Evolutionary conservation across 352 stramenopile species (phyloP).

Genomic region (Bremia lactucae): DNA sequence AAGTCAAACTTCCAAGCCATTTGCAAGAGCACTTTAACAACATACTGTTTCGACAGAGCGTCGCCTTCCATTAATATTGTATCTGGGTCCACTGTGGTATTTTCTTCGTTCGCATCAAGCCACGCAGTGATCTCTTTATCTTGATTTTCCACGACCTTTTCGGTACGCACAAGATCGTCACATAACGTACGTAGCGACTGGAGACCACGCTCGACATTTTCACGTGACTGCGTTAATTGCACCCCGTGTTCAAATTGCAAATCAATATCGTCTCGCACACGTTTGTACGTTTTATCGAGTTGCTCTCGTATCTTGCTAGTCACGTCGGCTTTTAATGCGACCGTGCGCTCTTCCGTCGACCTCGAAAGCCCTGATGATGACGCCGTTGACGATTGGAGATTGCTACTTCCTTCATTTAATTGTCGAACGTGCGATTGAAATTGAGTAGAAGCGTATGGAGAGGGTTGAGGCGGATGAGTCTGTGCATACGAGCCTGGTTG

Average conservation of each 20-base stretch:
- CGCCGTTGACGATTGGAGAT: constrained; percentile 16
- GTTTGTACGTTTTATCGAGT: constrained; percentile 66
- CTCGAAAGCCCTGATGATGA: constrained; percentile 12
- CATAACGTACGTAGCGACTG: constrained; percentile 64
- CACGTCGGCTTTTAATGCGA: constrained; percentile 52
- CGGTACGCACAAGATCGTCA: constrained; percentile 46
- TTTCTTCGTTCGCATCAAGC: constrained; percentile 69
- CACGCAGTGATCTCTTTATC: constrained; percentile 50
- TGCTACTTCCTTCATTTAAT: constrained; percentile 14
- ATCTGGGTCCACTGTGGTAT: constrained; percentile 71
- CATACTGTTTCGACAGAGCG: constrained; percentile 73
- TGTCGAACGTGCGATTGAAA: constrained; percentile 20
- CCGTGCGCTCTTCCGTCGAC: constrained; percentile 31
- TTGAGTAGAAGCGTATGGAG: constrained; percentile 22
- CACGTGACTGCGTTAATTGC: constrained; percentile 64
- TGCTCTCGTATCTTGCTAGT: constrained; percentile 74
- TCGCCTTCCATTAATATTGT: constrained; percentile 71
- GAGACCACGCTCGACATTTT: constrained; percentile 65
- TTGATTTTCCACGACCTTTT: constrained; percentile 41
- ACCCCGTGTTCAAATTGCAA: constrained; percentile 81
- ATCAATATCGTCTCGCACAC: constrained; percentile 80
- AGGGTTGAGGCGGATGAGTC: constrained; percentile 20
- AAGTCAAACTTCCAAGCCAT: background rate
- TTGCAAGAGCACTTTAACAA: constrained; percentile 1
- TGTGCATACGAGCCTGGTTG: constrained; percentile 28